Percentiles rank a stretch among this genome's conserved stretches.
These are phyloP conservation scores for Zea mays DNA, from an alignment of 176 grass and related monocot species.

Conservation along the genomic window DNA sequence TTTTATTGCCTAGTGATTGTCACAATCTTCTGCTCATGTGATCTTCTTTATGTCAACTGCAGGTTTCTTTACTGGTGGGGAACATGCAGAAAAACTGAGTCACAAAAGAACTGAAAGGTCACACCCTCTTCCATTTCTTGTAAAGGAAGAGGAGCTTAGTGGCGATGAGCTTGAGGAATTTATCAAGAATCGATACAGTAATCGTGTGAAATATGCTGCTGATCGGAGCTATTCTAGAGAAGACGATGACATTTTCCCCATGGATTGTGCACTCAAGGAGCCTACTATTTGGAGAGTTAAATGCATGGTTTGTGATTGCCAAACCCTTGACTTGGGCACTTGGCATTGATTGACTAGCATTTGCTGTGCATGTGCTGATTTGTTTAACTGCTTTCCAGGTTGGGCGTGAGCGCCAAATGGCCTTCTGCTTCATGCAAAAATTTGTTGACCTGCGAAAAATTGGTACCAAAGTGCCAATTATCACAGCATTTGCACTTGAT, in stretches of 20 bases:
- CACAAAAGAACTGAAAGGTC: slow-evolving; percentile 54
- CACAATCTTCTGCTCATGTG: slow-evolving; percentile 9
- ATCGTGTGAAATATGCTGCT: slow-evolving; percentile 48
- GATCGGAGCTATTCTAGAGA: slow-evolving; percentile 51
- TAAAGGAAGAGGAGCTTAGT: slow-evolving; percentile 92
- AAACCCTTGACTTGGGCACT: slow-evolving; percentile 4
- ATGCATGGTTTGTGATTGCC: slow-evolving; percentile 72
- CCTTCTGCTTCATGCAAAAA: slow-evolving; percentile 97
- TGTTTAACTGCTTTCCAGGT: slow-evolving; percentile 55
- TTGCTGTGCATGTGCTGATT: slow-evolving; percentile 13
- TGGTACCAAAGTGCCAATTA: slow-evolving; percentile 75
- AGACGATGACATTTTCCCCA: slow-evolving; percentile 47
- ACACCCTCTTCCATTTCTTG: slow-evolving; percentile 75
- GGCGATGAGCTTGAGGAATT: slow-evolving; percentile 92
- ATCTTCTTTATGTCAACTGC: slow-evolving; percentile 20
- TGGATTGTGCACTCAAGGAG: slow-evolving; percentile 57
- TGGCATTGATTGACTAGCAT: slow-evolving; percentile 5
- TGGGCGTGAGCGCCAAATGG: slow-evolving; percentile 82
- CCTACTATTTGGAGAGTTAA: slow-evolving; percentile 82
- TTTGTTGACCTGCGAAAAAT: slow-evolving; percentile 70
- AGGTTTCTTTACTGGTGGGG: slow-evolving; percentile 47
- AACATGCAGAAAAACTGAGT: slow-evolving; percentile 34
- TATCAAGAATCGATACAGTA: slow-evolving; percentile 66
- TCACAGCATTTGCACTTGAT: slow-evolving; percentile 84
- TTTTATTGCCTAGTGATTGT: slow-evolving; percentile 13